Evolutionary conservation across 495 filamentous ascomycete species (phyloP), one percentile per base, ranked within the genome.

Genomic region (Neurospora sp.): DNA sequence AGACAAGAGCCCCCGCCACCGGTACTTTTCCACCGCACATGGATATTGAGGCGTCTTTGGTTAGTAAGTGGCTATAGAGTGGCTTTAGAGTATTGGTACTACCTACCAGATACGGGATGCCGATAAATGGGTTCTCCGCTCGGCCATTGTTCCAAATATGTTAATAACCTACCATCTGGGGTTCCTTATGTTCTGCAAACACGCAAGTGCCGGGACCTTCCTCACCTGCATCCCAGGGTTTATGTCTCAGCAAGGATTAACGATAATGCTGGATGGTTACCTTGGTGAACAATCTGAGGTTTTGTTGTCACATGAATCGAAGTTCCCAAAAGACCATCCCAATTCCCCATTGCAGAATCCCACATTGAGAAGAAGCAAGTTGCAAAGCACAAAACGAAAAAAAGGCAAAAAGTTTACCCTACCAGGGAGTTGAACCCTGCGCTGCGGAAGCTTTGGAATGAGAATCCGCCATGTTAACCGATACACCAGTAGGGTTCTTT

Each of bases 391-490:
- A 54, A 6, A 20, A 54, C 20, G 20, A 23, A 54, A 23, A 27
- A 54, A 27, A 23, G 10, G 6, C 4, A 14, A 23, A 70, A 54
- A 23, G 20, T 11, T 38, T 46, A 74, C 73, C 73, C 73, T 37
- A 46, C 73, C 73, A 70, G 20, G 46, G 20, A 54, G 46, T 23
- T 54, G 46, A 70, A 70, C 73, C 73, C 69, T 71, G 70, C 70
- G 73, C 70, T 70, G 71, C 46, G 72, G 72, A 74, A 54, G 6
- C 31, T 37, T 70, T 10, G 3, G 37, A 35, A 42, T 74, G 72
- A 74, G 72, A 74, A 74, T 74, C 72, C 72, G 72, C 69, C 70
- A 74, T 74, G 72, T 74, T 66, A 74, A 73, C 72, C 72, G 72
- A 71, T 74, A 71, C 69, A 74, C 72, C 69, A 74, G 72, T 71